A percentile compares a stretch with the other conserved stretches of the same genome.
phyloP scores from a whole-genome alignment of 345 rosid genomes.

The Turritis glabra region DNA sequence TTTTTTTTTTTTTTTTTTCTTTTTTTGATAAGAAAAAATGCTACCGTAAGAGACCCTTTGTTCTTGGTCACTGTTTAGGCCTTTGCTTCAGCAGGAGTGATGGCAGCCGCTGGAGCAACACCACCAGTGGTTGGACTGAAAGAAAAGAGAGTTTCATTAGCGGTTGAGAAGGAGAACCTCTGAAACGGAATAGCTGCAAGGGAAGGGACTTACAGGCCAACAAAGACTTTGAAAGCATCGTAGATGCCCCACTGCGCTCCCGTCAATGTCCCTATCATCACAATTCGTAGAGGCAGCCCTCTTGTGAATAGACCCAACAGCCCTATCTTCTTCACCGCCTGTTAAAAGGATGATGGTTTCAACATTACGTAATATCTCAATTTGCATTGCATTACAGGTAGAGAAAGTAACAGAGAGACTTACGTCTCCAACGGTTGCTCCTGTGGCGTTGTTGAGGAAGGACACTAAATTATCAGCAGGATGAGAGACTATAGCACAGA shows the following conservation, averaged over 20 bases:
- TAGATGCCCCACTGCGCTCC: conserved; percentile 94
- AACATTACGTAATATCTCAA: background rate
- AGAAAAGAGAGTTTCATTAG: conserved; percentile 2
- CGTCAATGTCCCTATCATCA: conserved; percentile 94
- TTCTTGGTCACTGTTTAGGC: conserved; percentile 11
- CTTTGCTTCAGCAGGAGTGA: conserved; percentile 29
- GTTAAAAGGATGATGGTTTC: conserved; percentile 4
- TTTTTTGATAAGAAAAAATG: background rate
- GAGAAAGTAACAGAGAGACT: conserved; percentile 30
- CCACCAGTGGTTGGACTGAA: conserved; percentile 95
- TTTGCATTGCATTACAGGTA: background rate
- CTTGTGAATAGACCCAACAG: conserved; percentile 88
- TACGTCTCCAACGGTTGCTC: conserved; percentile 95
- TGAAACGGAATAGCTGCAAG: background rate
- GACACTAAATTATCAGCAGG: conserved; percentile 96
- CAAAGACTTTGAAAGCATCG: conserved; percentile 92
- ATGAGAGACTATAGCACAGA: conserved; percentile 87
- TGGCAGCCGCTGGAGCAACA: conserved; percentile 52
- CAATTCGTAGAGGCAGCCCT: conserved; percentile 89
- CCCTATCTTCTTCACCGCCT: conserved; percentile 95
- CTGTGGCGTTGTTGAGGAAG: conserved; percentile 92
- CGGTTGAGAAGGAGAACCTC: background rate
- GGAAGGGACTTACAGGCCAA: conserved; percentile 75
- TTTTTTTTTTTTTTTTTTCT: background rate
- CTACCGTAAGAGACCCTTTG: conserved; percentile 1